Conservation (phyloP, 2,329 filamentous ascomycete species). For the Talaromyces islandicus region DNA sequence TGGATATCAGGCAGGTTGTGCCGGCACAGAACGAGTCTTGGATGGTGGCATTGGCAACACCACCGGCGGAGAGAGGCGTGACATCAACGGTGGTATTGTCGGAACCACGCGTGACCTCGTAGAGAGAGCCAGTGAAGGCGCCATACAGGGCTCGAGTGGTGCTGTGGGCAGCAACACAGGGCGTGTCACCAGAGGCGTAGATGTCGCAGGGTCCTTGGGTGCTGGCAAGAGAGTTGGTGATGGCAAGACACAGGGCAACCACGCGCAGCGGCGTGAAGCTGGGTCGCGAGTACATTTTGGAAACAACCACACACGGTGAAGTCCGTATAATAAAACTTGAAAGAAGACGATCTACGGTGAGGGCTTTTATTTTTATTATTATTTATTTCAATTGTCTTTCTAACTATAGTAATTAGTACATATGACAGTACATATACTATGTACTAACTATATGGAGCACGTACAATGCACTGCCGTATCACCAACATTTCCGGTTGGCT, state of each 20-base stretch:
- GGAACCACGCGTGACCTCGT: slow-evolving; percentile 4
- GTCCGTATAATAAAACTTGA: background rate
- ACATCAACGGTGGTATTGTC: slow-evolving; percentile 3
- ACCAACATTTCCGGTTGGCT: background rate
- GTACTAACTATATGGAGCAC: no score
- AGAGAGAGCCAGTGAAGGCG: slow-evolving; percentile 2
- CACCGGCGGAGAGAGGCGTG: slow-evolving; percentile 1
- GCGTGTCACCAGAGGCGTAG: slow-evolving; percentile 6
- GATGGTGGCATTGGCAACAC: slow-evolving; percentile 4
- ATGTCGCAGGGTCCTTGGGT: slow-evolving; percentile 23
- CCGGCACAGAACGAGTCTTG: slow-evolving; percentile 6
- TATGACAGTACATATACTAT: no score
- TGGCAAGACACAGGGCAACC: slow-evolving; percentile 14
- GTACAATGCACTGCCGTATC: no score
- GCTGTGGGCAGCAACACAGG: slow-evolving; percentile 7
- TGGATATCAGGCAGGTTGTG: slow-evolving; percentile 7
- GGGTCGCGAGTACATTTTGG: background rate
- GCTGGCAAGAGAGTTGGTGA: slow-evolving; percentile 13
- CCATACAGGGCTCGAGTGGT: slow-evolving; percentile 7
- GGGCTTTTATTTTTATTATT: background rate
- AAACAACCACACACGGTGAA: background rate
- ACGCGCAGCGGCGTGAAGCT: background rate
- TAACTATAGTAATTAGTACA: background rate
- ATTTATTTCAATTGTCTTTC: background rate
- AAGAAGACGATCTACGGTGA: background rate